Conservation (phyloP, 306 rosid genomes). For the Casuarina cunninghamiana region DNA sequence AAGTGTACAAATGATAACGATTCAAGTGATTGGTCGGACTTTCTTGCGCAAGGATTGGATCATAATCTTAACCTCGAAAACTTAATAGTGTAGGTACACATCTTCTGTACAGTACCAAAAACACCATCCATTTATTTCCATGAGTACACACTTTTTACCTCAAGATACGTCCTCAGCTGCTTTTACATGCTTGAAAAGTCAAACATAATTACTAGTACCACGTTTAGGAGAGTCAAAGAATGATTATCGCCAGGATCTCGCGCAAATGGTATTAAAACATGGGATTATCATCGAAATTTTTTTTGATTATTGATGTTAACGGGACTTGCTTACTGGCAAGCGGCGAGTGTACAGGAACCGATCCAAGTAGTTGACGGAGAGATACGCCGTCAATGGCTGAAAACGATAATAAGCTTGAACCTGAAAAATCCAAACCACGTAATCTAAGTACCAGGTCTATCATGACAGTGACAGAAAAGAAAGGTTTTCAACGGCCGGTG, state of each 20-base stretch:
- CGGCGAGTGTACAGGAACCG: slow-evolving; percentile 76
- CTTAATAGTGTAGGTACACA: background rate
- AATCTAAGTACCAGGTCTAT: too few species aligned
- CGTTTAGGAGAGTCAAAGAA: slow-evolving; percentile 10
- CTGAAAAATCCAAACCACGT: slow-evolving; percentile 36
- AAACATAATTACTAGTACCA: slow-evolving; percentile 33
- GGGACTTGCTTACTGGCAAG: slow-evolving; percentile 67
- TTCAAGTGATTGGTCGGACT: background rate
- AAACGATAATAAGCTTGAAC: slow-evolving; percentile 70
- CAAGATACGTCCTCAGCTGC: background rate
- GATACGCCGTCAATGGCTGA: slow-evolving; percentile 93
- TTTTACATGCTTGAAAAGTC: slow-evolving; percentile 46
- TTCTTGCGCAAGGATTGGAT: background rate
- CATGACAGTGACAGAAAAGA: too few species aligned
- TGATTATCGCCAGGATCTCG: background rate
- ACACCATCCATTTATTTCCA: slow-evolving; percentile 9
- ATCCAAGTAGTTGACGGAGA: slow-evolving; percentile 91
- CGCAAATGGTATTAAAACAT: background rate
- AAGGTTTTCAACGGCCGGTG: too few species aligned
- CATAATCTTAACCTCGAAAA: background rate
- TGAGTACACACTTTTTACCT: background rate
- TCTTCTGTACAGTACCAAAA: background rate
- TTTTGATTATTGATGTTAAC: background rate
- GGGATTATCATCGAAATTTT: background rate
- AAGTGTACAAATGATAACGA: background rate